Conservation (phyloP, 1,139 yeast species). For the Candida albicans region DNA sequence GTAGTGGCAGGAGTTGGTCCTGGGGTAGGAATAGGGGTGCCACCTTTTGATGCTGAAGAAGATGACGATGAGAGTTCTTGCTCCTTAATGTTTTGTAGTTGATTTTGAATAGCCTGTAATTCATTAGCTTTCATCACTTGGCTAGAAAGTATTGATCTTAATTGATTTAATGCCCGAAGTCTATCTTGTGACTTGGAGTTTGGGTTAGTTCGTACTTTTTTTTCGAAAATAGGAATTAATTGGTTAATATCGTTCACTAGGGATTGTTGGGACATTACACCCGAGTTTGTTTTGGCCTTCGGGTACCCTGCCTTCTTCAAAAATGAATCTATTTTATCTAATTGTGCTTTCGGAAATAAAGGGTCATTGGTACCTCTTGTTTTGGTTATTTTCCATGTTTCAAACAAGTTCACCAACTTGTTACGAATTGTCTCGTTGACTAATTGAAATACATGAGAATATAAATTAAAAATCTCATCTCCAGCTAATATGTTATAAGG, state of each 20-base stretch:
- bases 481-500: constrained; percentile 83
- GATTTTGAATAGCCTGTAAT: constrained; percentile 40
- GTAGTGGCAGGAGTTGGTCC: constrained; percentile 12
- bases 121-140: constrained; percentile 43
- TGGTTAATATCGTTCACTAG: constrained; percentile 48
- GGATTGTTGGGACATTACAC: constrained; percentile 16
- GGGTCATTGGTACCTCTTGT: constrained; percentile 63
- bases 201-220: constrained; percentile 28
- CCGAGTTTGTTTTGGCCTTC: constrained; percentile 8
- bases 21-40: constrained; percentile 15
- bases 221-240: constrained; percentile 38
- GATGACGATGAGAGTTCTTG: constrained; percentile 25
- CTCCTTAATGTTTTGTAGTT: constrained; percentile 29
- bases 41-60: constrained; percentile 6
- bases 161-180: constrained; percentile 45
- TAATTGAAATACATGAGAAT: constrained; percentile 73
- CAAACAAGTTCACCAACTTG: constrained; percentile 73
- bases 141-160: constrained; percentile 37
- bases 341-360: constrained; percentile 69
- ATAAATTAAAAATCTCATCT: constrained; percentile 62
- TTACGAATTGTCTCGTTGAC: constrained; percentile 75
- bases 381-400: constrained; percentile 72
- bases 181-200: constrained; percentile 39
- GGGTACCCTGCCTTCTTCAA: constrained; percentile 46
- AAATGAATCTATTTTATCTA: constrained; percentile 73